Evolutionary conservation across 139 green algal genomes (phyloP).

Genomic region (Chlorella sp.): DNA sequence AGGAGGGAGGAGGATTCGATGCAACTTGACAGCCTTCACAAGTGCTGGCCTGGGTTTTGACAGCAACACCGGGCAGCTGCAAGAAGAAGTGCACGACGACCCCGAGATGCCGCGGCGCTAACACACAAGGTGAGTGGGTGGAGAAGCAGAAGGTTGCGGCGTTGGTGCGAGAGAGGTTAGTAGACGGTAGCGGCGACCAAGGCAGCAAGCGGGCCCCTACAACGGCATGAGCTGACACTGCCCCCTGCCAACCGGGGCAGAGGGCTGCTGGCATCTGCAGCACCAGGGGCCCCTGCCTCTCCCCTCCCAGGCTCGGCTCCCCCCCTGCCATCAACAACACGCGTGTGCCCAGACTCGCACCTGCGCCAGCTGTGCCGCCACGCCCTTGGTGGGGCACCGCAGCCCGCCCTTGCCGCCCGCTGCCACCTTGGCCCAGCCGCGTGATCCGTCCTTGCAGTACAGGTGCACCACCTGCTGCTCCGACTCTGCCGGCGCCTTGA

Average conservation of each 20-base stretch:
- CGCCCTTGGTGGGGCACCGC: conserved; percentile 11
- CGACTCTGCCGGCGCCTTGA: neutral
- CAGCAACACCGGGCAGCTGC: neutral
- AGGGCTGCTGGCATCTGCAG: no score
- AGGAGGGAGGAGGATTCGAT: neutral
- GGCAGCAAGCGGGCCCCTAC: no score
- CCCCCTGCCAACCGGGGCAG: no score
- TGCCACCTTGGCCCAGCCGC: conserved; percentile 13
- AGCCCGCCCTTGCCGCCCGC: neutral
- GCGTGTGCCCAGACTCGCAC: neutral
- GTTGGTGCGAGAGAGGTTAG: no score
- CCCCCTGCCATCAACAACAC: neutral
- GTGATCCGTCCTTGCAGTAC: conserved; percentile 25
- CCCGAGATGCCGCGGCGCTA: no score
- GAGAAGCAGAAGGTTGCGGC: no score
- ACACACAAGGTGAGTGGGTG: neutral
- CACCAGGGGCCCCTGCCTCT: no score
- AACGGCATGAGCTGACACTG: neutral
- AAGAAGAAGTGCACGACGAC: neutral
- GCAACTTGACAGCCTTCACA: neutral
- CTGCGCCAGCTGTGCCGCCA: conserved; percentile 35
- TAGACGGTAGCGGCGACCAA: no score
- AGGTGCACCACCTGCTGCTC: conserved; percentile 11
- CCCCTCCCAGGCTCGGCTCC: no score
- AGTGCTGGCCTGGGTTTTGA: no score